phyloP scores from a whole-genome alignment of 2,329 filamentous ascomycete species.

The Calonectria pseudoturangicola region DNA sequence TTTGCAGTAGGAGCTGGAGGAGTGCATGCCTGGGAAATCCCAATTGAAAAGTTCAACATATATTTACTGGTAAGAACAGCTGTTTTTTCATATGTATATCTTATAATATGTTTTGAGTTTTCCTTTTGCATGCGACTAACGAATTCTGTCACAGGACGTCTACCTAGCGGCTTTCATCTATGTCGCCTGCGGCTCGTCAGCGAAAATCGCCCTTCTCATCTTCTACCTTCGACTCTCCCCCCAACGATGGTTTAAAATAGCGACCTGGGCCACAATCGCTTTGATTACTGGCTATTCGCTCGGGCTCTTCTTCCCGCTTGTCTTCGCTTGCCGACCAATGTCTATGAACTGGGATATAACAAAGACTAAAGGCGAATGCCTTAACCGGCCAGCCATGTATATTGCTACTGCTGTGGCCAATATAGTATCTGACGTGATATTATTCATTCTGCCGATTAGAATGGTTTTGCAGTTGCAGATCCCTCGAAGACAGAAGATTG shows the following conservation, averaged over 20 bases:
- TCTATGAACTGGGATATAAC: conserved; percentile 55
- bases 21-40: conserved; percentile 58
- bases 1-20: conserved; percentile 54
- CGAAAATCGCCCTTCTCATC: conserved; percentile 62
- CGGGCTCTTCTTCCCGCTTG: conserved; percentile 58
- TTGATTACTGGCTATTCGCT: conserved; percentile 58
- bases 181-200: conserved; percentile 58
- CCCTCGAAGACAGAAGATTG: conserved; percentile 67
- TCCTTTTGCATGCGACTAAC: conserved; percentile 4
- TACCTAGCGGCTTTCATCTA: conserved; percentile 57
- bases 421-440: conserved; percentile 67
- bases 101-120: background rate
- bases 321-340: conserved; percentile 62
- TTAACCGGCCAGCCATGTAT: conserved; percentile 68
- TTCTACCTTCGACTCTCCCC: conserved; percentile 63
- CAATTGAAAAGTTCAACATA: conserved; percentile 51
- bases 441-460: conserved; percentile 67
- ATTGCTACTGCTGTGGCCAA: conserved; percentile 68
- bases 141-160: conserved; percentile 45
- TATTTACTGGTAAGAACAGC: conserved; percentile 50
- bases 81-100: background rate
- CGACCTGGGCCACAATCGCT: conserved; percentile 55
- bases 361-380: conserved; percentile 60
- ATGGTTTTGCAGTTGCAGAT: conserved; percentile 67
- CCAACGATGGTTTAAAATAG: conserved; percentile 57